A percentile compares a stretch with the other conserved stretches of the same genome.
These are phyloP conservation scores for Metschnikowia proteae DNA, from an alignment of 805 yeast genomes.

Conservation along the genomic window DNA sequence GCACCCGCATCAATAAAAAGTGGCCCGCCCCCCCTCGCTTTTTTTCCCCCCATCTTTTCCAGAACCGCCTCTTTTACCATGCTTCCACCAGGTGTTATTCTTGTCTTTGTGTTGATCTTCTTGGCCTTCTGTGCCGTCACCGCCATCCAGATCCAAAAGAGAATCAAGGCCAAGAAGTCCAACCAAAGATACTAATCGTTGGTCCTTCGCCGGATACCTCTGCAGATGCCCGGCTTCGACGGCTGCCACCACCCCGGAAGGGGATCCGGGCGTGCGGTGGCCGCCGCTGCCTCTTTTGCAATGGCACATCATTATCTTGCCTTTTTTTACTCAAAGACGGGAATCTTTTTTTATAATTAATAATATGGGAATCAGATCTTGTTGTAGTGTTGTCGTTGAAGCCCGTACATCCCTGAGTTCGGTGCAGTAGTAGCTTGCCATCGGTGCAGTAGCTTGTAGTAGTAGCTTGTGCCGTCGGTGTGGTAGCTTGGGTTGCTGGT, in stretches of 20 bases:
- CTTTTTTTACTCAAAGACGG: constrained; percentile 19
- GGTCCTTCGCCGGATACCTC: constrained; percentile 1
- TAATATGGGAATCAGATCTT: constrained; percentile 19
- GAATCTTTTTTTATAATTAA: constrained; percentile 20
- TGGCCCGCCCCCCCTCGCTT: constrained; percentile 2
- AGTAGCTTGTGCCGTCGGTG: too few species aligned
- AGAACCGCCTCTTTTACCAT: constrained; percentile 29
- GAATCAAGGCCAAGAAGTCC: constrained; percentile 41
- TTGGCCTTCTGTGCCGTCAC: constrained; percentile 39
- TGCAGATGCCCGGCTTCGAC: background rate
- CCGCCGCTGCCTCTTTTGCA: background rate
- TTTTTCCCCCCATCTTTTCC: constrained; percentile 7
- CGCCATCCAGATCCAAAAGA: constrained; percentile 38
- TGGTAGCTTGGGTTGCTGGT: too few species aligned
- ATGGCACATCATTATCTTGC: constrained; percentile 15
- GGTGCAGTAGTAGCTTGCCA: too few species aligned
- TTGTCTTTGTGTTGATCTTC: constrained; percentile 58
- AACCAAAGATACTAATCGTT: constrained; percentile 20
- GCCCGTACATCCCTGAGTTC: too few species aligned
- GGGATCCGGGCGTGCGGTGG: background rate
- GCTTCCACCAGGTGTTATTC: constrained; percentile 74
- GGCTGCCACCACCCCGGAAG: background rate
- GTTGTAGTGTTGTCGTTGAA: background rate
- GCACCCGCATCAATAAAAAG: constrained; percentile 10
- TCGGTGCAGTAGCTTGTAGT: too few species aligned